Base-by-base conservation (phyloP, 1,284 basidiomycete species). In the Violaceomyces palustris region DNA sequence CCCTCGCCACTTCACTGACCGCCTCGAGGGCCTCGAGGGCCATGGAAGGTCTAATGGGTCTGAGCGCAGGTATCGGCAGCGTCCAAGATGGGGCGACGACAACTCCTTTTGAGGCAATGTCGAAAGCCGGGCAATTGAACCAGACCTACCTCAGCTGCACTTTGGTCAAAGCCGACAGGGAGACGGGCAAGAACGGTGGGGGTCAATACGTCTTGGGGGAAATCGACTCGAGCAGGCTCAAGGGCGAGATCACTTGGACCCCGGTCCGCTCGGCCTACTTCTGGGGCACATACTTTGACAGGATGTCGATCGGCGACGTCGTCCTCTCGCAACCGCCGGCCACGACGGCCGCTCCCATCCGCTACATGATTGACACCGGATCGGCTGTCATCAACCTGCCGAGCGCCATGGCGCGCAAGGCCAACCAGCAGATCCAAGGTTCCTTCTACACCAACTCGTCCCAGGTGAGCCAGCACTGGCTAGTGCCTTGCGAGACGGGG, bases 41-140 rank as follows among this genome's bases (percentile, higher is more conserved):
- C 28, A 66, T 66, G 63, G 54, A 66, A 22, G 63, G 60, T 25
- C 50, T 66, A 36, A 31, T 66, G 25, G 63, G 63, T 27, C 47
- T 66, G 12, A 38, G 52, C 1, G 30, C 60, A 22, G 50, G 60
- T 15, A 31, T 21, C 35, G 51, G 45, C 35, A 43, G 50, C 24
- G 35, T 30, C 23, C 49, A 50, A 12, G n/a, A 45, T 7, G 63
- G 63, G 7, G 61, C 54, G 8, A 63, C 60, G 63, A 63, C 53
- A 21, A 56, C 60, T 3, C 53, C 61, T 6, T 58, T 66, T 29
- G 57, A 66, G 34, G 53, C 49, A 39, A 50, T 64, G 54, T 53
- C 56, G 17, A 48, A 45, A 27, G 48, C 47, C 29, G 50, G 57
- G 26, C 48, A 44, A 31, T 33, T 66, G 39, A 19, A 37, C 21